Conservation (phyloP, 2,329 filamentous ascomycete species). For the Sporothrix curviconia region DNA sequence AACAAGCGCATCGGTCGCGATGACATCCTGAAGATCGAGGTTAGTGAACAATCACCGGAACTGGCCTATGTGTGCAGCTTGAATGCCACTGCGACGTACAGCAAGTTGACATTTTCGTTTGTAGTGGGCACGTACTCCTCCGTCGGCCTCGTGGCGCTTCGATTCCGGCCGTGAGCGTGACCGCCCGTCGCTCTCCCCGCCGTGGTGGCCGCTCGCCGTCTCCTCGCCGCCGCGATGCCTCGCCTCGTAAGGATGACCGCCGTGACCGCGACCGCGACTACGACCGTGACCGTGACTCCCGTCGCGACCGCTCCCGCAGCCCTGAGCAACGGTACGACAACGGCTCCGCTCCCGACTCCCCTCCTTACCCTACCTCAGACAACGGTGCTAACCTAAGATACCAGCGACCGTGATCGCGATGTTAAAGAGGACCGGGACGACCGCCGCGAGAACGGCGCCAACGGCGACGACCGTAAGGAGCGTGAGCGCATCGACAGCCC, state of each 20-base stretch:
- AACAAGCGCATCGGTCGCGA: slow-evolving; percentile 97
- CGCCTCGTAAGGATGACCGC: slow-evolving; percentile 82
- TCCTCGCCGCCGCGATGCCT: slow-evolving; percentile 76
- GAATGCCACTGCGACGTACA: too few species aligned
- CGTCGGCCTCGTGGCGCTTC: slow-evolving; percentile 97
- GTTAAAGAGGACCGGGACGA: slow-evolving; percentile 63
- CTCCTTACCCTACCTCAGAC: slow-evolving; percentile 13
- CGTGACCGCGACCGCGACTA: slow-evolving; percentile 70
- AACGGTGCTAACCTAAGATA: slow-evolving; percentile 34
- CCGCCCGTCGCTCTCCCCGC: slow-evolving; percentile 57
- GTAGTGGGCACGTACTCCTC: slow-evolving; percentile 98
- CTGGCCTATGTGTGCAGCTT: too few species aligned
- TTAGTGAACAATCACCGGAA: slow-evolving; percentile 38
- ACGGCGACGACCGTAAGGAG: slow-evolving; percentile 75
- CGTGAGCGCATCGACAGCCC: slow-evolving; percentile 55
- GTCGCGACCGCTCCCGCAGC: slow-evolving; percentile 68
- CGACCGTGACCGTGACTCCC: slow-evolving; percentile 60
- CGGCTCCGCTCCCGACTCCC: not conserved
- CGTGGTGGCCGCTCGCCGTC: slow-evolving; percentile 65
- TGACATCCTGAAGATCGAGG: slow-evolving; percentile 96
- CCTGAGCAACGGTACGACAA: slow-evolving; percentile 57
- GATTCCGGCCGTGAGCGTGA: slow-evolving; percentile 80
- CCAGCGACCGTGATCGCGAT: slow-evolving; percentile 54
- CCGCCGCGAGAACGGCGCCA: slow-evolving; percentile 60
- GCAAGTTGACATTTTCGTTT: too few species aligned